Evolutionary conservation across 345 rosid species (phyloP).

Genomic region (Linum trigynum): DNA sequence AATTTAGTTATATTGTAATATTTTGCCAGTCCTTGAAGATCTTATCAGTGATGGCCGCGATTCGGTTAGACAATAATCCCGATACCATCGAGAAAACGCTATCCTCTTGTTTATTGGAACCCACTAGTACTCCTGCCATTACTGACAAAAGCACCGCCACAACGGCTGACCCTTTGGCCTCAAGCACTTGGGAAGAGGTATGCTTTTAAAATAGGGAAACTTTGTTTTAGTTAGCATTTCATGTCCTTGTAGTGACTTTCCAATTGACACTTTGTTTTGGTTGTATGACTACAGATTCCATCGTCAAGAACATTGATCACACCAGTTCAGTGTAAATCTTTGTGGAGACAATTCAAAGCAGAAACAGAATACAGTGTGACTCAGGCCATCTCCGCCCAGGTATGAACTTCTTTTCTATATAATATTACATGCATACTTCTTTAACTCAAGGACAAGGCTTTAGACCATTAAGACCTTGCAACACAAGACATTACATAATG

Average conservation of each 20-base stretch:
- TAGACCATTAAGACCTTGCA: too few relatives aligned
- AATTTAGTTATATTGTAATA: slow-evolving; percentile 12
- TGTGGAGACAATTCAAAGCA: slow-evolving; percentile 96
- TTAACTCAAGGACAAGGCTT: too few relatives aligned
- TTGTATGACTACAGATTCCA: slow-evolving; percentile 46
- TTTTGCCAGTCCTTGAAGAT: slow-evolving; percentile 73
- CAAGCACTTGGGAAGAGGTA: slow-evolving; percentile 96
- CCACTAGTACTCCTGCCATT: slow-evolving; percentile 25
- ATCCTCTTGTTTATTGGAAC: slow-evolving; percentile 45
- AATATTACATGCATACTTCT: too few relatives aligned
- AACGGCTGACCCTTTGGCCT: slow-evolving; percentile 67
- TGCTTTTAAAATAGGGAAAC: slow-evolving; percentile 12
- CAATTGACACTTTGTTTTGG: slow-evolving; percentile 2
- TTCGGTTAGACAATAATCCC: slow-evolving; percentile 64
- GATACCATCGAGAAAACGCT: slow-evolving; percentile 69
- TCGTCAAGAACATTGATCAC: slow-evolving; percentile 76
- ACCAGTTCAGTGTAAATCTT: slow-evolving; percentile 88
- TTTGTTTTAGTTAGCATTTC: neutral
- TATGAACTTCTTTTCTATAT: slow-evolving; percentile 13
- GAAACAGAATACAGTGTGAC: slow-evolving; percentile 92
- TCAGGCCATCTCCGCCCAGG: slow-evolving; percentile 99
- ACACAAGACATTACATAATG: too few relatives aligned
- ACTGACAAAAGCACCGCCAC: slow-evolving; percentile 49
- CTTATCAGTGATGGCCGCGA: slow-evolving; percentile 74
- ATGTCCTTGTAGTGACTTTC: neutral